Conservation (phyloP, 305 asterid genomes). For the Fraxinus paxiana region DNA sequence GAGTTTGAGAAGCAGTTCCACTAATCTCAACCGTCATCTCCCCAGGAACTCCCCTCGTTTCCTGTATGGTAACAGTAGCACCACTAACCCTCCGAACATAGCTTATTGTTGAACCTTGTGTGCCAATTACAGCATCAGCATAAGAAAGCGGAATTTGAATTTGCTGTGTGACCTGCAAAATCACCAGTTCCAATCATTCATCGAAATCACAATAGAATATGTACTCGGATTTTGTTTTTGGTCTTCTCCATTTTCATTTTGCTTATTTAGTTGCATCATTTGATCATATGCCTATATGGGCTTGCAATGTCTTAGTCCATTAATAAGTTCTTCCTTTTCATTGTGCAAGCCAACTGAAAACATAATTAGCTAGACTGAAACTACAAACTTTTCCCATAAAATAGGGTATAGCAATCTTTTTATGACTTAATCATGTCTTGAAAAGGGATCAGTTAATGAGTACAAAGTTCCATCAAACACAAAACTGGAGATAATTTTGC, state of each 20-base stretch:
- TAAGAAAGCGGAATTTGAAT: conserved; percentile 83
- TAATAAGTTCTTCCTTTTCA: neutral
- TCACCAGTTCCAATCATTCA: neutral
- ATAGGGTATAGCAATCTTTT: neutral
- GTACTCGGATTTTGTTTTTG: neutral
- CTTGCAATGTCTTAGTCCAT: neutral
- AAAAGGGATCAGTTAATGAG: neutral
- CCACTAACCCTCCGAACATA: conserved; percentile 89
- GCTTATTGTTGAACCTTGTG: conserved; percentile 84
- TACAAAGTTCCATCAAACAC: neutral
- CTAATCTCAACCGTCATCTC: conserved; percentile 96
- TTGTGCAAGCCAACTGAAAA: neutral
- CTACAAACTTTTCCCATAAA: neutral
- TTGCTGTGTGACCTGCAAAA: conserved; percentile 68
- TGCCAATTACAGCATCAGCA: conserved; percentile 96
- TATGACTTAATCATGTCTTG: neutral
- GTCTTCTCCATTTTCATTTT: neutral
- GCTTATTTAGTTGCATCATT: neutral
- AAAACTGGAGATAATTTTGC: neutral
- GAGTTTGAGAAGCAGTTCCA: conserved; percentile 93
- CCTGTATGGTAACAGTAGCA: conserved; percentile 90
- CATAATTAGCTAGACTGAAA: conserved; percentile 4
- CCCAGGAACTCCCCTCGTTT: conserved; percentile 80
- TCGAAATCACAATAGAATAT: neutral
- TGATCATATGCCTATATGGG: neutral